Base-by-base conservation (phyloP, 371 early-diverging fungal species). In the Rhizomucor pusillus region DNA sequence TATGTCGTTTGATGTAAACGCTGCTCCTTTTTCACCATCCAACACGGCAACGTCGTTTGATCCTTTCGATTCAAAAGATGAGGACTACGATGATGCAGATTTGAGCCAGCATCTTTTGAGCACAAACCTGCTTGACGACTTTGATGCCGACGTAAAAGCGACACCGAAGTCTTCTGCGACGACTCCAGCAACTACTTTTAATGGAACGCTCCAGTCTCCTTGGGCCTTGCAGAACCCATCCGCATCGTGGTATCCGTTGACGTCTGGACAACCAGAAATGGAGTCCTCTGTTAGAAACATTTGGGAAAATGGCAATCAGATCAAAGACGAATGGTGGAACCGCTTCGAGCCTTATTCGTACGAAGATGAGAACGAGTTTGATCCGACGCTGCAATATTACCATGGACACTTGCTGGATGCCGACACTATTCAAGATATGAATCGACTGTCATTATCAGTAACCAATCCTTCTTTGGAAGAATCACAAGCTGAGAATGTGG, bases 351-450 rank as follows among this genome's bases (percentile, higher is more conserved):
- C 70, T 9, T 65, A 67, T 37, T 56, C 57, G 9, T 48, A 20
- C 11, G 63, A 58, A 12, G 58, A 73, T 22, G 77, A 71, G 43
- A 62, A 64, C 23, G 77, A 73, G 14, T 77, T 77, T 59, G 77
- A 77, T 37, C 77, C 77, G 0, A 77, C 77, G 0, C 33, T 77
- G 11, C 73, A 71, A n/a, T 73, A 66, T 24, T 70, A 66, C 39
- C 66, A 63, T 36, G 77, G 71, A n/a, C 20, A 55, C n/a, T 45
- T 72, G n/a, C 57, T 70, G 13, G 77, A 73, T 50, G 47, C 54
- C 1, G 60, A 57, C 2, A 68, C 73, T 0, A 69, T 71, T 40
- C 65, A 69, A 29, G 73, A 77, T 34, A 71, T 76, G 60, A 60
- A 71, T 43, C 49, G 44, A 19, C 25, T 75, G 5, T 63, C 68